A percentile compares a stretch with the other conserved stretches of the same genome.
Conservation (phyloP, 2,329 filamentous ascomycete genomes). For the Phyllosticta ampelicida region DNA sequence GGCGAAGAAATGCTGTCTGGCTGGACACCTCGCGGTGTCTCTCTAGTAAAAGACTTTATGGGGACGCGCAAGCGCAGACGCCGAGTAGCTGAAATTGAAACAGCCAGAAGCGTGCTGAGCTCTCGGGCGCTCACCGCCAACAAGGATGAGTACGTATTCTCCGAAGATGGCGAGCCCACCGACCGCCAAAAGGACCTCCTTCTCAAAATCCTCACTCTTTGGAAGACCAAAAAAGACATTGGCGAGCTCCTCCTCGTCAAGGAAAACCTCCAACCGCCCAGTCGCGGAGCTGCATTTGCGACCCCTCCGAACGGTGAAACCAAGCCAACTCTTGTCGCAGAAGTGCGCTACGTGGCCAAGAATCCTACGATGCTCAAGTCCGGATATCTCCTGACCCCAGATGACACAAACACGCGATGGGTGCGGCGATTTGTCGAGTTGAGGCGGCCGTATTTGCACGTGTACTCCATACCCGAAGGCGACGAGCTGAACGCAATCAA, state of each 20-base stretch:
- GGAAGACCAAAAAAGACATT: slow-evolving; percentile 40
- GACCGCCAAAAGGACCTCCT: slow-evolving; percentile 33
- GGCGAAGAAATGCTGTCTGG: slow-evolving; percentile 77
- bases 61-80: slow-evolving; percentile 60
- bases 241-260: slow-evolving; percentile 37
- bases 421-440: slow-evolving; percentile 88
- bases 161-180: slow-evolving; percentile 17
- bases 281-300: slow-evolving; percentile 44
- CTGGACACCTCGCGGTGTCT: slow-evolving; percentile 85
- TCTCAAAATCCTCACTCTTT: slow-evolving; percentile 50
- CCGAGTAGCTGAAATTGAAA: slow-evolving; percentile 70
- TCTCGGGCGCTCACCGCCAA: slow-evolving; percentile 31
- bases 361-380: slow-evolving; percentile 65
- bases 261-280: slow-evolving; percentile 54
- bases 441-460: slow-evolving; percentile 79
- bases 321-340: slow-evolving; percentile 59
- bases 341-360: slow-evolving; percentile 67
- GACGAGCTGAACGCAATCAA: slow-evolving; percentile 88
- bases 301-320: slow-evolving; percentile 31
- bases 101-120: slow-evolving; percentile 55
- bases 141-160: slow-evolving; percentile 10
- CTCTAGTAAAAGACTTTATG: slow-evolving; percentile 81
- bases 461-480: slow-evolving; percentile 74
- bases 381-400: slow-evolving; percentile 78
- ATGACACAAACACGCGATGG: slow-evolving; percentile 74